A percentile compares a stretch with the other conserved stretches of the same genome.
Evolutionary conservation across 2,329 filamentous ascomycete genomes (phyloP).

Genomic region (Fusarium nanum): DNA sequence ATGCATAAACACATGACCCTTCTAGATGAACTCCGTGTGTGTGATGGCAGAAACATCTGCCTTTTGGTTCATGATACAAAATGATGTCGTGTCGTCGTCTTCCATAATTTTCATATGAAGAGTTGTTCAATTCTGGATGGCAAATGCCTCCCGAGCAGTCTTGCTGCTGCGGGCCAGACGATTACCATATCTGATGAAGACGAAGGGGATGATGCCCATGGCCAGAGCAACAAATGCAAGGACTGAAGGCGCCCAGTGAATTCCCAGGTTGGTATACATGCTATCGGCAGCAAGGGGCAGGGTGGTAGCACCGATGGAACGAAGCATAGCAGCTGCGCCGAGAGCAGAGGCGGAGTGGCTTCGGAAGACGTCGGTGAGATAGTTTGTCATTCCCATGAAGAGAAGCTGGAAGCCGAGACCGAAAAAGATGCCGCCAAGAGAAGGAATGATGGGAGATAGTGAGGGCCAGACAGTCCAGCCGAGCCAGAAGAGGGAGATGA

Average conservation of each 20-base stretch:
- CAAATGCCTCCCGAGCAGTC: conserved; percentile 41
- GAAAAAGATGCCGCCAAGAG: conserved; percentile 58
- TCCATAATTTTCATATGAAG: not conserved
- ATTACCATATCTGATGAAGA: conserved; percentile 50
- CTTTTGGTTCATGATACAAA: conserved; percentile 4
- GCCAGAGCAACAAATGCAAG: conserved; percentile 48
- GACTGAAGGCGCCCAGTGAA: conserved; percentile 53
- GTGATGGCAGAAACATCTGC: not conserved
- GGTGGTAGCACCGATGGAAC: conserved; percentile 50
- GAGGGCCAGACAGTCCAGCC: conserved; percentile 65
- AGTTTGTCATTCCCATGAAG: conserved; percentile 53
- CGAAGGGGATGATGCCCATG: conserved; percentile 50
- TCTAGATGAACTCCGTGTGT: conserved; percentile 12
- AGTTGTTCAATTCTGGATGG: conserved; percentile 25
- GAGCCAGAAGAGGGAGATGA: conserved; percentile 69
- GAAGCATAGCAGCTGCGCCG: conserved; percentile 50
- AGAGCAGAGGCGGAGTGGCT: conserved; percentile 52
- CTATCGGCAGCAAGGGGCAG: conserved; percentile 49
- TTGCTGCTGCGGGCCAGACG: conserved; percentile 47
- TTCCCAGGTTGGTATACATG: conserved; percentile 50
- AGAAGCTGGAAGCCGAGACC: conserved; percentile 51
- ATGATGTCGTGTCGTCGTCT: not conserved
- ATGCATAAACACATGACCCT: not conserved
- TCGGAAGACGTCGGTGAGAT: conserved; percentile 51
- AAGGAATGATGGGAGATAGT: conserved; percentile 51